Conservation (phyloP, 2,329 filamentous ascomycete genomes). For the Alternaria gaisen region DNA sequence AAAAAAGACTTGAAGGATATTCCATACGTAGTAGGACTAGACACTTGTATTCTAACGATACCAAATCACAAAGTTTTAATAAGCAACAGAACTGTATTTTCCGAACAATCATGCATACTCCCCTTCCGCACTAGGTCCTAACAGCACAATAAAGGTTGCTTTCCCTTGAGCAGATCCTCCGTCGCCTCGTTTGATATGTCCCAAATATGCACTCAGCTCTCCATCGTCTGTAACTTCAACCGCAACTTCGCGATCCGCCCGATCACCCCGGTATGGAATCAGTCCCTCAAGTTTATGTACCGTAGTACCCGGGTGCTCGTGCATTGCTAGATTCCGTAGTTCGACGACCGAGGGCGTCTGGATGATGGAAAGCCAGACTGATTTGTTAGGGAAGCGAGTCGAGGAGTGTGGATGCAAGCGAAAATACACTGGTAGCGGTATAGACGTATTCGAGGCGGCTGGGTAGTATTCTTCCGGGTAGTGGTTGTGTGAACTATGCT, state of each 20-base stretch:
- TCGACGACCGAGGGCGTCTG: slow-evolving; percentile 66
- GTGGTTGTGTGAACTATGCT: slow-evolving; percentile 4
- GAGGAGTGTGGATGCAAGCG: slow-evolving; percentile 58
- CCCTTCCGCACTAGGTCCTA: slow-evolving; percentile 10
- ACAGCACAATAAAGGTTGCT: slow-evolving; percentile 60
- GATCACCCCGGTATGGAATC: slow-evolving; percentile 56
- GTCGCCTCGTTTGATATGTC: slow-evolving; percentile 58
- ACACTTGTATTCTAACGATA: neutral
- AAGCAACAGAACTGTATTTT: neutral
- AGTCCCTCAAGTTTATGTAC: slow-evolving; percentile 72
- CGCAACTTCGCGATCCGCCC: slow-evolving; percentile 65
- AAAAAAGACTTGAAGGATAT: neutral
- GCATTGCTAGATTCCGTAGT: slow-evolving; percentile 67
- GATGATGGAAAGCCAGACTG: slow-evolving; percentile 73
- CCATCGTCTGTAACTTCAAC: slow-evolving; percentile 74
- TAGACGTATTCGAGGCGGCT: neutral
- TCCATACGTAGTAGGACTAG: neutral
- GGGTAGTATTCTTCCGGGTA: slow-evolving; percentile 22
- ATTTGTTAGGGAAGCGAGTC: slow-evolving; percentile 57
- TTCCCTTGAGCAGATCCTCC: slow-evolving; percentile 58
- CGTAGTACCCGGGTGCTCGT: slow-evolving; percentile 67
- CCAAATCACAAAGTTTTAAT: neutral
- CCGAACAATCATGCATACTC: neutral
- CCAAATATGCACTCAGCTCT: slow-evolving; percentile 76
- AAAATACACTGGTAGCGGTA: slow-evolving; percentile 13